Evolutionary conservation across 352 stramenopile species (phyloP), one percentile per base, ranked within the genome.

Genomic region (Phytophthora fragariae): DNA sequence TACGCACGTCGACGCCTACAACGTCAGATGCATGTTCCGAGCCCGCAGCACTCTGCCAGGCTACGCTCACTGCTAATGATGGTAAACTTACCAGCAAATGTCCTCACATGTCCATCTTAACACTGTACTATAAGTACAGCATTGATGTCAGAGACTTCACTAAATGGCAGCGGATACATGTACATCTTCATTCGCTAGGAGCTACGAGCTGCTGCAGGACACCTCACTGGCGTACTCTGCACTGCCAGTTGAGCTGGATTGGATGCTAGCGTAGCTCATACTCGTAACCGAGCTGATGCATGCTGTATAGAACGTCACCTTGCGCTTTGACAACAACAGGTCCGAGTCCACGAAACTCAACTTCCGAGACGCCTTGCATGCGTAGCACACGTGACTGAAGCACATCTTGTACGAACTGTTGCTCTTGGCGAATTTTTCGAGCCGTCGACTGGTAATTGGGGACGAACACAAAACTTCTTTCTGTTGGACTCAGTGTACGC

Each of bases 1-100:
- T 7, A 84, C 76, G 4, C 83, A 89, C 24, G 77, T 83, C 37
- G 74, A 81, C 44, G 75, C 81, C 17, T 90, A 87, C 49, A 46
- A 70, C 12, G 74, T 69, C 10, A 68, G 41, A 44, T 90, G 82
- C 69, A 62, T 73, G 47, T 82, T 88, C 19, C 54, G 62, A 70
- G 55, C 79, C 57, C 75, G 77, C 17, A 73, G 72, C 15, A 80
- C 73, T 14, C 68, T 89, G 24, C 75, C 72, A 33, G 73, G 76
- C 6, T 89, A 89, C 57, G 61, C 55, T 6, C 61, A 53, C 19
- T n/a, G 55, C 53, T 69, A 68, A 27, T 27, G 24, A 27, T 3
- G 19, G 19, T 21, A 27, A 21, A 21, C 19, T 21, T 21, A 21
- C 19, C 19, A 21, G 24, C 24, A 27, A 27, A 27, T 27, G 24